Conservation (phyloP, 2,329 filamentous ascomycete genomes). For the Lachnellula occidentalis region DNA sequence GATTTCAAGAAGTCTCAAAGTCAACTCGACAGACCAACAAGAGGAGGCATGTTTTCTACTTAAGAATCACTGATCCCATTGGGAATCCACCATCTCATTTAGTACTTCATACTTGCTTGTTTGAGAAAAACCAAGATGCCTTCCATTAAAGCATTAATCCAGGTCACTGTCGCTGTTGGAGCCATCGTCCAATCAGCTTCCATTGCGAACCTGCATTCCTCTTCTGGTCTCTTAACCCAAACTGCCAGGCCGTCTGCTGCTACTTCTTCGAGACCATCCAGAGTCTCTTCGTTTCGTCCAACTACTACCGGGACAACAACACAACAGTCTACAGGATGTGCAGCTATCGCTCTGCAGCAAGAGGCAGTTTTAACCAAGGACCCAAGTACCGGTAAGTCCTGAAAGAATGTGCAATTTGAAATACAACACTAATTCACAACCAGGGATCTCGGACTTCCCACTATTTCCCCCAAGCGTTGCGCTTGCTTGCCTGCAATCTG, state of each 20-base stretch:
- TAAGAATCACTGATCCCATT: neutral
- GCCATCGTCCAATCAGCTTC: conserved; percentile 2
- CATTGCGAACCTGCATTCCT: neutral
- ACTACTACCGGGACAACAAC: neutral
- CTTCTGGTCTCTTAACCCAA: neutral
- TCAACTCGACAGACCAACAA: neutral
- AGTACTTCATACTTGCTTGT: neutral
- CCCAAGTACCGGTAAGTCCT: neutral
- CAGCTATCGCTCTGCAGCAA: neutral
- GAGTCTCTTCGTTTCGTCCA: neutral
- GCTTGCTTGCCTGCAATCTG: neutral
- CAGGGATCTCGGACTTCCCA: neutral
- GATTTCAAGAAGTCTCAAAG: neutral
- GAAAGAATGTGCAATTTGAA: neutral
- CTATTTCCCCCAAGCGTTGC: neutral
- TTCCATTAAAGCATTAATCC: neutral
- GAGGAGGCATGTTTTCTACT: neutral
- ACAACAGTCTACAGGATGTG: neutral
- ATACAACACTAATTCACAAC: neutral
- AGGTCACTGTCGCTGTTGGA: conserved; percentile 1
- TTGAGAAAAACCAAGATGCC: neutral
- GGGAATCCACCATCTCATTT: neutral
- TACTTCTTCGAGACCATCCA: neutral
- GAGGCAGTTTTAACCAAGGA: neutral
- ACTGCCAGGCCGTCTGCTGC: neutral